Base-by-base conservation (phyloP, 192 early-diverging fungal species). In the Gamsiella multidivaricata region DNA sequence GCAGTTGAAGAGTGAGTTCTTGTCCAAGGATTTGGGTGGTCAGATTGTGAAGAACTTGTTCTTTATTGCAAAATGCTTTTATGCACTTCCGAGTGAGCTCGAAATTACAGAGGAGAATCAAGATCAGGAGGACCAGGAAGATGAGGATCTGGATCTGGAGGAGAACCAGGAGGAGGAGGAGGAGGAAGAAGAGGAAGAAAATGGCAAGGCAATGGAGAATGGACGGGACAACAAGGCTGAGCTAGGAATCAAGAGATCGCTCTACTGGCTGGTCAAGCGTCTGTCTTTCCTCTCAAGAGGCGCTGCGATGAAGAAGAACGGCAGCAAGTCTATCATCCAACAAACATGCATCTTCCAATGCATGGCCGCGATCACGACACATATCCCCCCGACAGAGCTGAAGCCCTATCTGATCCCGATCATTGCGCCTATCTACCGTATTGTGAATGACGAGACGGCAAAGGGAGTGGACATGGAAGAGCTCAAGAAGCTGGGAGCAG, bases 11-110 rank as follows among this genome's bases (percentile, higher is more conserved):
- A 88, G 91, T 50, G 70, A 81, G 14, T 84, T 78, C 59, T 34
- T 98, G 29, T 83, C 90, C 32, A 81, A 87, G 32, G 96, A 97
- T 25, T 87, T 95, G 29, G 94, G 92, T 6, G 92, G 86, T 61
- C 96, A 97, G 80, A 79, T 96, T 50, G 91, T 96, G 36, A 97
- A 98, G 87, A 98, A 98, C 80, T 69, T 98, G 61, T 92, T 94
- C 69, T 98, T 96, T 82, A 81, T 97, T 51, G 94, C 91, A 47
- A 94, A 93, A 64, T 88, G 89, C 73, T 91, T 92, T 61, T 88
- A 86, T 55, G 73, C 47, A 5, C 55, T 61, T 26, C 61, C 61
- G 8, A 43, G 69, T 17, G 81, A 78, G 2, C 32, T 66, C 34
- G 71, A 79, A 29, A 51, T 51, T 5, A 68, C 20, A 0, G 45